A percentile compares a stretch with the other conserved stretches of the same genome.
Conservation (phyloP, 768 basidiomycete genomes). For the Gymnopilus dilepis region DNA sequence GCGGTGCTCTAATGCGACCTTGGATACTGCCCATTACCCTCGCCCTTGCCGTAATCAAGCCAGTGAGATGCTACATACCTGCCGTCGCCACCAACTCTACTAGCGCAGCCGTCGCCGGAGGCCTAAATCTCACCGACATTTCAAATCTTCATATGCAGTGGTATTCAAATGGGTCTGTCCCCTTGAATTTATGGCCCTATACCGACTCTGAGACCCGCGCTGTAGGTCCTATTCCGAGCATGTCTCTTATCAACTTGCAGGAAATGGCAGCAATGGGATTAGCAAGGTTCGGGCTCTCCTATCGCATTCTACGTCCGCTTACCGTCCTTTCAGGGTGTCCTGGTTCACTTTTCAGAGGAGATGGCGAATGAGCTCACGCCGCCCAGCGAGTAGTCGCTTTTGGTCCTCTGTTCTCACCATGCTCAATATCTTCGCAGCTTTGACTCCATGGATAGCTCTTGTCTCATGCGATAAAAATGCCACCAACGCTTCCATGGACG, state of each 20-base stretch:
- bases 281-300: slow-evolving; percentile 50
- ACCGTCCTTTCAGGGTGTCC: slow-evolving; percentile 64
- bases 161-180: slow-evolving; percentile 53
- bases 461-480: slow-evolving; percentile 83
- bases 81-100: slow-evolving; percentile 76
- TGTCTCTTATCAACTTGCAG: slow-evolving; percentile 66
- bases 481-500: slow-evolving; percentile 60
- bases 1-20: background rate
- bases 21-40: background rate
- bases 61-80: slow-evolving; percentile 63
- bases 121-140: slow-evolving; percentile 57
- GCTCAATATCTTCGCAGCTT: slow-evolving; percentile 44
- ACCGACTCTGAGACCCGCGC: background rate
- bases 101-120: slow-evolving; percentile 41
- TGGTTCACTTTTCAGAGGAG: slow-evolving; percentile 84
- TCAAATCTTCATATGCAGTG: slow-evolving; percentile 67
- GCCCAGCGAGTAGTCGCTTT: slow-evolving; percentile 42
- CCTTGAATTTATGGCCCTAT: slow-evolving; percentile 11
- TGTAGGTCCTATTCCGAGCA: slow-evolving; percentile 54
- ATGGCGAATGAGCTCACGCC: slow-evolving; percentile 51
- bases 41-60: slow-evolving; percentile 15
- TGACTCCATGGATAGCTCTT: slow-evolving; percentile 91
- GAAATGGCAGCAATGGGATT: slow-evolving; percentile 51
- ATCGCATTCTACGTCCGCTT: background rate
- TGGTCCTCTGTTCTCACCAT: background rate